phyloP scores from a whole-genome alignment of 2,329 filamentous ascomycete species.

The Trichocomaceae sp. region DNA sequence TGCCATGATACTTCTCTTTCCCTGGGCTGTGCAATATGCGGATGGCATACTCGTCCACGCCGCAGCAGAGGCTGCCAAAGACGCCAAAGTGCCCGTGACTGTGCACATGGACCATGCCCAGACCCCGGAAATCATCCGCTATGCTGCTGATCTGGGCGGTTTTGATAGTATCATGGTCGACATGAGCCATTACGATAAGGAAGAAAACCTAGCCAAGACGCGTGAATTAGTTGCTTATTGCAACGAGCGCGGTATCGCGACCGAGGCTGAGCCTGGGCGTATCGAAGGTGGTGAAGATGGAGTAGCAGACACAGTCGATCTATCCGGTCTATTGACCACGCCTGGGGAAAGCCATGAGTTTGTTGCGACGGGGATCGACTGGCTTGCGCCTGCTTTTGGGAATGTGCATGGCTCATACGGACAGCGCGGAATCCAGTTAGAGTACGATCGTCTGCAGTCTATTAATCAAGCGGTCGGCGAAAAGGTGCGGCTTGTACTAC shows the following conservation, averaged over 20 bases:
- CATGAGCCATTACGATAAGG: constrained; percentile 66
- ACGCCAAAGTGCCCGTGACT: constrained; percentile 53
- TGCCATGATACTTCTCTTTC: constrained; percentile 66
- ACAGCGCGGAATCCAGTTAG: constrained; percentile 55
- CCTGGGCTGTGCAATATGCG: constrained; percentile 65
- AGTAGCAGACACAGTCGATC: constrained; percentile 58
- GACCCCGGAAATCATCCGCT: constrained; percentile 55
- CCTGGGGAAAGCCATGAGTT: constrained; percentile 65
- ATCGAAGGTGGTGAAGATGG: constrained; percentile 72
- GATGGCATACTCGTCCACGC: constrained; percentile 50
- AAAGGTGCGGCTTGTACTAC: constrained; percentile 49
- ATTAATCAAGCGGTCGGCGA: constrained; percentile 46
- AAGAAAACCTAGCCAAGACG: constrained; percentile 61
- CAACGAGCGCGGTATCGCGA: constrained; percentile 58
- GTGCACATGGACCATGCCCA: constrained; percentile 64
- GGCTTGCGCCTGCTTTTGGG: constrained; percentile 67
- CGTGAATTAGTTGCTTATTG: constrained; percentile 57
- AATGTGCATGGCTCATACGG: constrained; percentile 72
- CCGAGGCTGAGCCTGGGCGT: constrained; percentile 64
- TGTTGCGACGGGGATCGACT: constrained; percentile 64
- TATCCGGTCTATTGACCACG: constrained; percentile 60
- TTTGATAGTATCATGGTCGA: constrained; percentile 74
- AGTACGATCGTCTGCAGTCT: constrained; percentile 49
- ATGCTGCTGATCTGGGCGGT: constrained; percentile 53
- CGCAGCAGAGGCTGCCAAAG: constrained; percentile 51